Percentiles rank a stretch among this genome's conserved stretches.
phyloP scores from a whole-genome alignment of 352 stramenopile species.

The Phytophthora citrophthora region DNA sequence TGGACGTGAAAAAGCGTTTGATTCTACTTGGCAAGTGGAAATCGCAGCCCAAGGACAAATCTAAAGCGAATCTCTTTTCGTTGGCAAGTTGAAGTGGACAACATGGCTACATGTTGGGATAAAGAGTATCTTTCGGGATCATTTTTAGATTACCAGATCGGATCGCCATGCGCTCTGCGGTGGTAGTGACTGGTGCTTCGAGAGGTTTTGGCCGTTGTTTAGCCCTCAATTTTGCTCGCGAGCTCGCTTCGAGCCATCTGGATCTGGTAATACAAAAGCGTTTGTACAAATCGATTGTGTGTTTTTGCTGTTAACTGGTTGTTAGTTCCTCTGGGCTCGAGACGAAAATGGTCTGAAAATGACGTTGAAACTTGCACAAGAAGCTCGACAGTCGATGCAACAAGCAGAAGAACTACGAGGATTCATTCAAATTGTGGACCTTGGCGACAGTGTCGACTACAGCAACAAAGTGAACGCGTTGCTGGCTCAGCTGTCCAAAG shows the following conservation, averaged over 20 bases:
- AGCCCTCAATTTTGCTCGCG: conserved; percentile 62
- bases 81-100: conserved; percentile 26
- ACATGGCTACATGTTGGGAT: conserved; percentile 14
- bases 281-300: not conserved
- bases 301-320: not conserved
- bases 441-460: conserved; percentile 52
- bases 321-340: conserved; percentile 60
- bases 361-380: conserved; percentile 45
- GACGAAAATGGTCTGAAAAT: conserved; percentile 50
- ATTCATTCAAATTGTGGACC: conserved; percentile 46
- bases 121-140: conserved; percentile 10
- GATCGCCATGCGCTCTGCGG: conserved; percentile 34
- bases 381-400: conserved; percentile 27
- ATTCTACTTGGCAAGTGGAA: conserved; percentile 60
- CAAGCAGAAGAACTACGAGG: conserved; percentile 28
- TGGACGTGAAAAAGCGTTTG: conserved; percentile 68
- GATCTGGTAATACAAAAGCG: conserved; percentile 44
- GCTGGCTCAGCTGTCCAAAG: conserved; percentile 28
- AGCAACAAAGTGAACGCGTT: conserved; percentile 49
- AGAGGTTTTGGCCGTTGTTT: conserved; percentile 78
- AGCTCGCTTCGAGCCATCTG: conserved; percentile 38
- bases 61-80: conserved; percentile 3
- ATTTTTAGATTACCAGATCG: not conserved
- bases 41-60: conserved; percentile 1
- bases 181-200: conserved; percentile 83